A percentile compares a stretch with the other conserved stretches of the same genome.
Conservation (phyloP, 75 land plant species). For the Cupressus sempervirens region DNA sequence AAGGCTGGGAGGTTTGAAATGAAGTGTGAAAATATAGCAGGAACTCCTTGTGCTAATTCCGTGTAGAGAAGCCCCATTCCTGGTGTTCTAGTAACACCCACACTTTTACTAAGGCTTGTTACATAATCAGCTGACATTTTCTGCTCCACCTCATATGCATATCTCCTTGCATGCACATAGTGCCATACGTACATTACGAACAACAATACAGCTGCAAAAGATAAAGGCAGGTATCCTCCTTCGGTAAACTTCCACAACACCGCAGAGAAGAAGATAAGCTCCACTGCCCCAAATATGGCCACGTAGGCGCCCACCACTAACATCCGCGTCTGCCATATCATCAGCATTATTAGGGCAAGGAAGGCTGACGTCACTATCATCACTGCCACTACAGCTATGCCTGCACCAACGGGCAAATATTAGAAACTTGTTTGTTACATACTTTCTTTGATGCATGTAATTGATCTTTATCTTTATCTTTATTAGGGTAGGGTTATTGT, state of each 20-base stretch:
- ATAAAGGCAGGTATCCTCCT: slow-evolving; percentile 53
- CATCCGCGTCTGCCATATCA: slow-evolving; percentile 36
- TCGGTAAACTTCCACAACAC: slow-evolving; percentile 33
- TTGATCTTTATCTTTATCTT: too few relatives aligned
- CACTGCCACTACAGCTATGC: slow-evolving; percentile 36
- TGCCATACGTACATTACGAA: slow-evolving; percentile 63
- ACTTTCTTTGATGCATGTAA: too few relatives aligned
- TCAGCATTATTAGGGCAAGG: slow-evolving; percentile 32
- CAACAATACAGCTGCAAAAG: slow-evolving; percentile 42
- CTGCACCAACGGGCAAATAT: slow-evolving; percentile 9
- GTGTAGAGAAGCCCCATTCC: slow-evolving; percentile 64
- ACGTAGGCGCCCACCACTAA: slow-evolving; percentile 15
- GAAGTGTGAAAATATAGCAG: slow-evolving; percentile 57
- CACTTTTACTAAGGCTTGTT: slow-evolving; percentile 16
- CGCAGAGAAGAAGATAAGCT: slow-evolving; percentile 30
- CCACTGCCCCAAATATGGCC: slow-evolving; percentile 20
- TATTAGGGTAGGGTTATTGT: too few relatives aligned
- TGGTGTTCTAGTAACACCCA: slow-evolving; percentile 28
- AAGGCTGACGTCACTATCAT: slow-evolving; percentile 31
- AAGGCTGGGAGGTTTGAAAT: slow-evolving; percentile 46
- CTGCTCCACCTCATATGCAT: slow-evolving; percentile 41
- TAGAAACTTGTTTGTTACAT: too few relatives aligned
- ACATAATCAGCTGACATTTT: slow-evolving; percentile 38
- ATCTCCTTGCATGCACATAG: slow-evolving; percentile 35
- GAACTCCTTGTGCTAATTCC: slow-evolving; percentile 63